phyloP scores from a whole-genome alignment of 176 grass and related monocot species.

The Juncus inflexus region DNA sequence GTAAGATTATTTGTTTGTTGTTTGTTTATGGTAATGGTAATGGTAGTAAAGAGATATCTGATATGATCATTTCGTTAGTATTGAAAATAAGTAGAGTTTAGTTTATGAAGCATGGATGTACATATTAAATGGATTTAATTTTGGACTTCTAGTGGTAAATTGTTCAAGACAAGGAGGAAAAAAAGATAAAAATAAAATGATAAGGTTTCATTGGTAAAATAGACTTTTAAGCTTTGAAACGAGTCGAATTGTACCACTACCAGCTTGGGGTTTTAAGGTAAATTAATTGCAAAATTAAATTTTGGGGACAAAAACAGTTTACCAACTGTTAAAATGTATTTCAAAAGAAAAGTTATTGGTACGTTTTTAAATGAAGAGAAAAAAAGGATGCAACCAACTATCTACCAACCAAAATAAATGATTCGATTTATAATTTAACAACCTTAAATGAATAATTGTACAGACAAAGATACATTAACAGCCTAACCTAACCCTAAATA shows the following conservation, averaged over 20 bases:
- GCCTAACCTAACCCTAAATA: too few species aligned
- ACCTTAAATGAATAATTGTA: neutral
- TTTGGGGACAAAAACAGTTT: slow-evolving; percentile 10
- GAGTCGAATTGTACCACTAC: neutral
- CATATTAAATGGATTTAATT: too few species aligned
- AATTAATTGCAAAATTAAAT: slow-evolving; percentile 1
- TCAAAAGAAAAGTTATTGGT: neutral
- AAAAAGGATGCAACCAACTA: slow-evolving; percentile 14
- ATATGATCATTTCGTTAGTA: too few species aligned
- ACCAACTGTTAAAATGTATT: slow-evolving; percentile 21
- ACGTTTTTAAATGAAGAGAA: slow-evolving; percentile 6
- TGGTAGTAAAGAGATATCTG: too few species aligned
- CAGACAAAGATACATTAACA: too few species aligned
- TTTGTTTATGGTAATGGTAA: too few species aligned
- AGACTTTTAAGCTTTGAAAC: neutral
- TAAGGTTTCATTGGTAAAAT: neutral
- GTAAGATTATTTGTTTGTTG: too few species aligned
- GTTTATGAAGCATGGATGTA: too few species aligned
- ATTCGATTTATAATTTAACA: slow-evolving; percentile 3
- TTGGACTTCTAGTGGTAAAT: too few species aligned
- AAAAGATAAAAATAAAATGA: too few species aligned
- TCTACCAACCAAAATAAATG: slow-evolving; percentile 15
- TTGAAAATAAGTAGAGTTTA: too few species aligned
- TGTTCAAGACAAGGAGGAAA: too few species aligned
- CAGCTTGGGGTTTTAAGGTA: neutral